phyloP scores from a whole-genome alignment of 2,329 filamentous ascomycete genomes.

The Dichotomopilus funicola region DNA sequence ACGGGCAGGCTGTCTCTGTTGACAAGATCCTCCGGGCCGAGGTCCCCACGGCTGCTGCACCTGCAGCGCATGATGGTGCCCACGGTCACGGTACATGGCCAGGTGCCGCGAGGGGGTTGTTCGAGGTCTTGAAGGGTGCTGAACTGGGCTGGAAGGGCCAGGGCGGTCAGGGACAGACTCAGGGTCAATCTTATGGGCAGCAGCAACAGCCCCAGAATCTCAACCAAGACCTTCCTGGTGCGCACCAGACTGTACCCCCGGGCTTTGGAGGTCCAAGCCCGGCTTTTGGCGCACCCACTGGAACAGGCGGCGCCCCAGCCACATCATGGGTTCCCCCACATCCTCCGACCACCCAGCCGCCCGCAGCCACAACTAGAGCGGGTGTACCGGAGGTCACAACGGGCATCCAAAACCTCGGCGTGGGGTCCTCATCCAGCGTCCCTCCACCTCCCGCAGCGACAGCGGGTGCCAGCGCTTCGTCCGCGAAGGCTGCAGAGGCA shows the following conservation, averaged over 20 bases:
- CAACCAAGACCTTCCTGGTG: background rate
- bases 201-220: background rate
- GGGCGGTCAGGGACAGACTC: background rate
- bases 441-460: background rate
- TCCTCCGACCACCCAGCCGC: background rate
- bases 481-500: constrained; percentile 24
- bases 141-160: constrained; percentile 25
- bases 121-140: constrained; percentile 32
- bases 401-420: constrained; percentile 10
- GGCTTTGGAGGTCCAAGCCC: background rate
- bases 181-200: background rate
- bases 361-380: background rate
- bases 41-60: constrained; percentile 24
- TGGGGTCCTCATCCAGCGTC: background rate
- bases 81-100: constrained; percentile 25
- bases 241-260: background rate
- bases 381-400: constrained; percentile 1
- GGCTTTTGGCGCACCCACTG: background rate
- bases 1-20: constrained; percentile 52
- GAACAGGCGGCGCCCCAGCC: background rate
- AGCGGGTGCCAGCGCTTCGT: constrained; percentile 4
- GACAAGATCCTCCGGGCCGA: constrained; percentile 43
- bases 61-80: constrained; percentile 2
- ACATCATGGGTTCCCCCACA: constrained; percentile 1
- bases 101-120: constrained; percentile 27